Evolutionary conservation across 352 stramenopile species (phyloP), one percentile per base, ranked within the genome.

Genomic region (Globisporangium orthogonon): DNA sequence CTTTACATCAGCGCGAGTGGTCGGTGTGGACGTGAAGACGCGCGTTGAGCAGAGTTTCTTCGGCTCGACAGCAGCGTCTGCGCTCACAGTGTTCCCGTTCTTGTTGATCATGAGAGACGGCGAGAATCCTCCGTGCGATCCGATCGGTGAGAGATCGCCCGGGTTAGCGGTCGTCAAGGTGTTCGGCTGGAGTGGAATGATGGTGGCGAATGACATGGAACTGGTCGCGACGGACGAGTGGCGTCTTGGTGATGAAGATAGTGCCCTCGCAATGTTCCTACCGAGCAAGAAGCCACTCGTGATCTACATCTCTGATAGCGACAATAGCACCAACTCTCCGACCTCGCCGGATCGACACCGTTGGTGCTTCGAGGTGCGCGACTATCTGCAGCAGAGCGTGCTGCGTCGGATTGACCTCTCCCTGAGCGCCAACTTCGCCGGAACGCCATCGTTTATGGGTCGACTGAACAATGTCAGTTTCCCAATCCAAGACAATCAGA

Each of bases 291-390:
- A 60, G 14, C 47, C 59, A 3, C 52, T 51, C 7, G 60, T 70
- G 28, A 13, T 70, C 14, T 70, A 60, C 28, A 49, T 44, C 28
- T 10, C 45, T 9, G n/a, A 2, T 17, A 46, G 10, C 9, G 9
- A 44, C 23, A 28, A 41, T 0, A 11, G n/a, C 29, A 41, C 49
- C 28, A 37, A 13, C 3, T 45, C 11, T 13, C 29, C 29, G 4
- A 31, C 15, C 7, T 13, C 29, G 3, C 31, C 14, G 10, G 11
- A 4, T 7, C 54, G 33, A n/a, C 9, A 15, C 4, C 18, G 13
- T 17, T 83, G 69, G 63, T 62, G 67, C 33, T 39, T 83, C 15
- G 71, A 76, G 39, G 40, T 83, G 39, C 73, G 73, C n/a, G 69
- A 80, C 45, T 80, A 70, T 28, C 7, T 53, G 5, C 62, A 74